Conservation (phyloP, 805 yeast species). For the Saitoella complicata region DNA sequence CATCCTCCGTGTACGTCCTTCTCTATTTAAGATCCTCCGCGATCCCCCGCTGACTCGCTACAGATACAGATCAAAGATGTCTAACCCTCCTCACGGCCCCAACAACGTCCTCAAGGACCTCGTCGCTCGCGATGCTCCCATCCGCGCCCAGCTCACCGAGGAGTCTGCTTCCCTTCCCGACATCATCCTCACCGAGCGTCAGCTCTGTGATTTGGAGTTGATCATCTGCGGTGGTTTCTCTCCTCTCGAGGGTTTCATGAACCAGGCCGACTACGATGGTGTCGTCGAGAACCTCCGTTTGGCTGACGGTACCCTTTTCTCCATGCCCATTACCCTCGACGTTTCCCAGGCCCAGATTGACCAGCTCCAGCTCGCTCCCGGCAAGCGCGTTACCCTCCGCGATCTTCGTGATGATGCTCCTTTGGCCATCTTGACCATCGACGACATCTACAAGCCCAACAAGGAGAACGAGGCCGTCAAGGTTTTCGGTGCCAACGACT, state of each 20-base stretch:
- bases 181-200: slow-evolving; percentile 58
- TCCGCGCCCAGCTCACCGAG: slow-evolving; percentile 35
- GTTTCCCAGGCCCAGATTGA: slow-evolving; percentile 38
- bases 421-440: slow-evolving; percentile 55
- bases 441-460: slow-evolving; percentile 67
- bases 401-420: slow-evolving; percentile 71
- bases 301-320: slow-evolving; percentile 64
- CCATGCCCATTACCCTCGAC: slow-evolving; percentile 86
- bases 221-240: slow-evolving; percentile 90
- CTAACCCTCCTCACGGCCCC: slow-evolving; percentile 78
- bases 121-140: slow-evolving; percentile 59
- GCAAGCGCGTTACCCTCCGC: slow-evolving; percentile 52
- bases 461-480: slow-evolving; percentile 63
- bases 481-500: slow-evolving; percentile 81
- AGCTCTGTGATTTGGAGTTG: slow-evolving; percentile 82
- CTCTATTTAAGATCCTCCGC: too few relatives aligned
- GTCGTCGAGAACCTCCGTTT: slow-evolving; percentile 57
- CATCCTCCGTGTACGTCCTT: too few relatives aligned
- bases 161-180: slow-evolving; percentile 38
- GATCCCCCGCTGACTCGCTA: too few relatives aligned
- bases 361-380: slow-evolving; percentile 26
- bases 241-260: slow-evolving; percentile 60
- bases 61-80: slow-evolving; percentile 17
- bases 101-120: slow-evolving; percentile 50
- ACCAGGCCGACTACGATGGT: slow-evolving; percentile 47